Percentiles rank a stretch among this genome's conserved stretches.
phyloP scores from a whole-genome alignment of 164 flowering plant genomes.

The Hamamelis virginiana region DNA sequence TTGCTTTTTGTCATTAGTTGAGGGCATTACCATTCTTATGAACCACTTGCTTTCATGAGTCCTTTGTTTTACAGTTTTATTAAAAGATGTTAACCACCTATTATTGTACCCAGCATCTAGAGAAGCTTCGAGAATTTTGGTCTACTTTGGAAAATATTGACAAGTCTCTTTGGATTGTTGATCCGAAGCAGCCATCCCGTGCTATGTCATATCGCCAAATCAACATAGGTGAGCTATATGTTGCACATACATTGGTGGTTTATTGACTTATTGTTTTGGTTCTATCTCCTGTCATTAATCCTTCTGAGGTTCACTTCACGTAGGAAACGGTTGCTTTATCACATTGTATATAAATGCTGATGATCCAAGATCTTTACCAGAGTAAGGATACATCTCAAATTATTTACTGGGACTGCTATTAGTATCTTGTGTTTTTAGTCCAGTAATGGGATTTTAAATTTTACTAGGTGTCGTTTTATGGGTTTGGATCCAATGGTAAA shows the following conservation, averaged over 20 bases:
- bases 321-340: slow-evolving; percentile 63
- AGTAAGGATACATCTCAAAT: slow-evolving; percentile 42
- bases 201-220: slow-evolving; percentile 57
- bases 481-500: slow-evolving; percentile 54
- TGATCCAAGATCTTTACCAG: slow-evolving; percentile 66
- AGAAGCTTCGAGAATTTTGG: slow-evolving; percentile 75
- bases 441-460: slow-evolving; percentile 12
- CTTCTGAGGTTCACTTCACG: neutral
- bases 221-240: slow-evolving; percentile 42
- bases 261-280: neutral
- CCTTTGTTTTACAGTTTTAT: slow-evolving; percentile 5
- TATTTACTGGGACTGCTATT: neutral
- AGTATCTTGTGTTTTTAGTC: slow-evolving; percentile 1
- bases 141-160: slow-evolving; percentile 66
- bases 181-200: slow-evolving; percentile 42
- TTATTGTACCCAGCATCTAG: slow-evolving; percentile 51
- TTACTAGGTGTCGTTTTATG: slow-evolving; percentile 67
- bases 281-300: neutral
- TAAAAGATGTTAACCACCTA: neutral
- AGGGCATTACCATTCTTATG: neutral
- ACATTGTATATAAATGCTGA: slow-evolving; percentile 39
- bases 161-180: slow-evolving; percentile 50
- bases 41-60: neutral
- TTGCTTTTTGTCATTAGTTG: neutral
- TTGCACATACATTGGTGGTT: neutral